These are phyloP conservation scores for Primulina tabacum DNA, from an alignment of 257 asterid species.

Conservation along the genomic window DNA sequence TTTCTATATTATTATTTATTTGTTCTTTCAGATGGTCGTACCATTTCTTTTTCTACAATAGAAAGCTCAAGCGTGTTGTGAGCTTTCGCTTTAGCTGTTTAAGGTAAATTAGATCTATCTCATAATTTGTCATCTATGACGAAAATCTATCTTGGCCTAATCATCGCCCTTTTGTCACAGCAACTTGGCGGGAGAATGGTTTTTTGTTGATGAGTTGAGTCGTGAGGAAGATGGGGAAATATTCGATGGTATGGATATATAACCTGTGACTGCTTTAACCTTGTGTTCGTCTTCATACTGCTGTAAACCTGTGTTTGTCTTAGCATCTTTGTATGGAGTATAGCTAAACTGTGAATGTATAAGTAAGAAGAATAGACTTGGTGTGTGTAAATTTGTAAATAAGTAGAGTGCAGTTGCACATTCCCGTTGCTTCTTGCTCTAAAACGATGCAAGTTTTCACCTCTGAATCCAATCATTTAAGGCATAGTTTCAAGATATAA, in stretches of 20 bases:
- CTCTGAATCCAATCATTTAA: neutral
- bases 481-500: too few species aligned
- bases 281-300: neutral
- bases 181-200: slow-evolving; percentile 56
- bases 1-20: neutral
- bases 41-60: slow-evolving; percentile 94
- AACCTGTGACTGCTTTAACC: slow-evolving; percentile 23
- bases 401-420: neutral
- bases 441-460: neutral
- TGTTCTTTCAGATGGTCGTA: slow-evolving; percentile 72
- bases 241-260: slow-evolving; percentile 85
- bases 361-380: neutral
- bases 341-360: neutral
- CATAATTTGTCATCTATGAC: neutral
- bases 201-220: slow-evolving; percentile 32
- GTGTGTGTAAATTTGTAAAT: neutral
- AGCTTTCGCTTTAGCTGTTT: slow-evolving; percentile 87
- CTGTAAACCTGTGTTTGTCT: too few species aligned
- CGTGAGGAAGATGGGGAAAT: slow-evolving; percentile 67
- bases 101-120: slow-evolving; percentile 47
- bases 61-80: slow-evolving; percentile 82
- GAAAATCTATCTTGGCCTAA: slow-evolving; percentile 7
- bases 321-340: neutral
- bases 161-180: slow-evolving; percentile 35
- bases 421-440: neutral